These are phyloP conservation scores for Boeremia lycopersici DNA, from an alignment of 2,329 filamentous ascomycete genomes.

Conservation along the genomic window DNA sequence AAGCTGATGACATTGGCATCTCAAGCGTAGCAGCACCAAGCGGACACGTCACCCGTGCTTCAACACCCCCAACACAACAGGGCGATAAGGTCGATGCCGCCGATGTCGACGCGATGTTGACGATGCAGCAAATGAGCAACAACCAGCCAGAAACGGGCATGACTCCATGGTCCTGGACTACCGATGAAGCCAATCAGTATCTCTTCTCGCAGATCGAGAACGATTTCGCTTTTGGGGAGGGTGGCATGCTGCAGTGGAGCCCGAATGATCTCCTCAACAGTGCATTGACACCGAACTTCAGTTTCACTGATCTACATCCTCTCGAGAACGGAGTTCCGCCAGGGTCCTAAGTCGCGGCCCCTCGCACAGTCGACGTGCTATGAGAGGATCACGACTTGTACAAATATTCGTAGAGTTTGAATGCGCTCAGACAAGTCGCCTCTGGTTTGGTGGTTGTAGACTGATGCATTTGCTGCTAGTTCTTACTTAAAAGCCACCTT, in stretches of 20 bases:
- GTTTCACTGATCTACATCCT: constrained; percentile 18
- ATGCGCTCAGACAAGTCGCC: no score
- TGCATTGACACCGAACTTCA: constrained; percentile 19
- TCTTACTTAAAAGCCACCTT: not conserved
- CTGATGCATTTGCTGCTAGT: not conserved
- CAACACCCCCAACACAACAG: constrained; percentile 2
- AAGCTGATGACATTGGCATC: constrained; percentile 32
- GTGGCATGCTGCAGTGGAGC: constrained; percentile 30
- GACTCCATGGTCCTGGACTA: constrained; percentile 36
- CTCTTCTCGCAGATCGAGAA: constrained; percentile 41
- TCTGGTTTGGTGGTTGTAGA: not conserved
- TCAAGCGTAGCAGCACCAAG: constrained; percentile 18
- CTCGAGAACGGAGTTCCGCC: not conserved
- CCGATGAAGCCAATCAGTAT: constrained; percentile 39
- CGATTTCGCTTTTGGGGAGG: constrained; percentile 39
- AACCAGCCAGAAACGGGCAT: constrained; percentile 12
- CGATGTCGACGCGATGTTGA: constrained; percentile 13
- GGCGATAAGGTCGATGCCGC: not conserved
- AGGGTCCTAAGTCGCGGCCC: not conserved
- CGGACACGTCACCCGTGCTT: constrained; percentile 9
- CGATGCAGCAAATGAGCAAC: constrained; percentile 8
- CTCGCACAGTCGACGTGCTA: no score
- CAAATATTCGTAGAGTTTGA: no score
- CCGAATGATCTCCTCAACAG: constrained; percentile 23
- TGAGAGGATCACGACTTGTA: no score